These are phyloP conservation scores for Calonectria multiphialidica DNA, from an alignment of 2,329 filamentous ascomycete genomes.

Conservation along the genomic window DNA sequence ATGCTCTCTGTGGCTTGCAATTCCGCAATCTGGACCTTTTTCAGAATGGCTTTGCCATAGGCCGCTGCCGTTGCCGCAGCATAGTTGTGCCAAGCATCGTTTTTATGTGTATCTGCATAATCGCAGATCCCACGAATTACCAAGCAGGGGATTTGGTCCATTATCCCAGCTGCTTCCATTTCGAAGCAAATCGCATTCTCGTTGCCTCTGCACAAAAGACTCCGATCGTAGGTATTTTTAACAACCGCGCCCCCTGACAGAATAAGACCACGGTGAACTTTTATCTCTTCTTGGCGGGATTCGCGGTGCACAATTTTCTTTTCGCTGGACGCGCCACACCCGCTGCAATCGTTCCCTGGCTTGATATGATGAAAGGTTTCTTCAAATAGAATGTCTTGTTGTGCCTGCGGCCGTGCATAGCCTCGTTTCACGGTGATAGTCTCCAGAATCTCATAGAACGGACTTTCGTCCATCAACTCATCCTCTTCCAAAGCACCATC, in stretches of 20 bases:
- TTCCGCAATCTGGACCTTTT: background rate
- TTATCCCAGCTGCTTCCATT: conserved; percentile 44
- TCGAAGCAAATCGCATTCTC: conserved; percentile 36
- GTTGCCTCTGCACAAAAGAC: background rate
- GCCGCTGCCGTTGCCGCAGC: conserved; percentile 48
- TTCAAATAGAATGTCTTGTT: background rate
- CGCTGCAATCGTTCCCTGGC: background rate
- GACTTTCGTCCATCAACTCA: background rate
- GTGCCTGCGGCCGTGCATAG: background rate
- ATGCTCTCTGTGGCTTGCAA: background rate
- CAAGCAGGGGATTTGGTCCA: conserved; percentile 43
- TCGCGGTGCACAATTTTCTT: background rate
- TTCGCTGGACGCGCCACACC: background rate
- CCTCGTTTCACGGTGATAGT: background rate
- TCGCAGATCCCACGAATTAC: conserved; percentile 52
- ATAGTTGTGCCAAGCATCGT: conserved; percentile 49
- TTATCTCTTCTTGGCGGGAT: background rate
- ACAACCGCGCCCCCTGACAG: background rate
- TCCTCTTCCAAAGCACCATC: background rate
- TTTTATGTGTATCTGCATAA: conserved; percentile 53
- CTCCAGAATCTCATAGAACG: background rate
- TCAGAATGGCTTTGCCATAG: conserved; percentile 6
- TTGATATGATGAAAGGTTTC: background rate
- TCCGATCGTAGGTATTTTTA: background rate
- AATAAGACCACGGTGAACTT: background rate